phyloP scores from a whole-genome alignment of 1,139 yeast genomes.

The Pichia sp. region DNA sequence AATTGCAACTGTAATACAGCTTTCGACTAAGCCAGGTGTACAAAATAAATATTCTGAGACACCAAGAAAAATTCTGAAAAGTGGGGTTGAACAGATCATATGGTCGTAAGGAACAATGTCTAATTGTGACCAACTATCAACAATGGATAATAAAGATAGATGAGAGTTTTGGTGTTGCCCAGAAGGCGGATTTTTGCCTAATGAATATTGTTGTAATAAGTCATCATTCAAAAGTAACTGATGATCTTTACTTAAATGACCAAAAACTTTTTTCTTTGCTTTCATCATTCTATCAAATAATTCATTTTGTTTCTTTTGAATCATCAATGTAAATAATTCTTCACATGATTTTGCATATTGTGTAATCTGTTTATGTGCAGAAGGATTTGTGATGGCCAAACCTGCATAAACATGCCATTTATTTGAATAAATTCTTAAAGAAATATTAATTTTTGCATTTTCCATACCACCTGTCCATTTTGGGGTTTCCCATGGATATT shows the following conservation, averaged over 20 bases:
- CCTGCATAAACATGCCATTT: conserved; percentile 99
- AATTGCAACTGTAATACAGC: conserved; percentile 67
- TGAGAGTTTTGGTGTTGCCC: conserved; percentile 78
- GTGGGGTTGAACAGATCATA: conserved; percentile 92
- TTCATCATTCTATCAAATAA: conserved; percentile 49
- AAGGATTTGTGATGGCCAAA: conserved; percentile 87
- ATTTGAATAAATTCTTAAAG: conserved; percentile 82
- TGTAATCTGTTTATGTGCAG: conserved; percentile 85
- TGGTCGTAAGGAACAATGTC: conserved; percentile 92
- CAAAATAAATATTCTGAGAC: conserved; percentile 89
- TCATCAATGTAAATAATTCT: conserved; percentile 76
- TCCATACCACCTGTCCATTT: conserved; percentile 92
- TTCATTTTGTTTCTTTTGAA: conserved; percentile 57
- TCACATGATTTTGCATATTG: conserved; percentile 85
- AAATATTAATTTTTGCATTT: conserved; percentile 90
- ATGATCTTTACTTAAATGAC: conserved; percentile 48
- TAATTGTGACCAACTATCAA: conserved; percentile 84
- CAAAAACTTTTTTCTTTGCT: conserved; percentile 75
- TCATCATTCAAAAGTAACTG: conserved; percentile 71
- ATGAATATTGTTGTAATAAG: conserved; percentile 69
- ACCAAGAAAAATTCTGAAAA: conserved; percentile 86
- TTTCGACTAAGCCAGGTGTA: conserved; percentile 73
- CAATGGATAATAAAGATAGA: conserved; percentile 78
- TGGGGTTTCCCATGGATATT: conserved; percentile 89
- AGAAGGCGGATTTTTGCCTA: conserved; percentile 69